Conservation (phyloP, 2,329 filamentous ascomycete genomes). For the Lecanicillium sp. region DNA sequence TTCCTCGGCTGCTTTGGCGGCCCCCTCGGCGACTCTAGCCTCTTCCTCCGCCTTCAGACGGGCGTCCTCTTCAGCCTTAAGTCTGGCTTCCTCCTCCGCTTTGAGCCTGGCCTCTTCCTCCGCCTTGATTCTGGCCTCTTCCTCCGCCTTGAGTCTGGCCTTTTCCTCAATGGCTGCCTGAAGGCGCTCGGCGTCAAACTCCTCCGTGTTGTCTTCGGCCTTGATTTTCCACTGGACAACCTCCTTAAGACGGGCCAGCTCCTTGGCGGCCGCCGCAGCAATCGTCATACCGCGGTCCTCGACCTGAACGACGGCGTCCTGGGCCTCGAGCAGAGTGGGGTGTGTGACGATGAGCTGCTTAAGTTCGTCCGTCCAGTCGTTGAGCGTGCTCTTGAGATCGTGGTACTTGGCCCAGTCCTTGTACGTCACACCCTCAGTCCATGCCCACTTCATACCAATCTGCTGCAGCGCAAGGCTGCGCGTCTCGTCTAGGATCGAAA, state of each 20-base stretch:
- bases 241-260: conserved; percentile 75
- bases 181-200: conserved; percentile 67
- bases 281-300: conserved; percentile 75
- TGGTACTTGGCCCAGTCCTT: conserved; percentile 97
- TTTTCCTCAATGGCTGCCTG: conserved; percentile 38
- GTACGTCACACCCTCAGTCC: conserved; percentile 92
- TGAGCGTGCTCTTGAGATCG: conserved; percentile 73
- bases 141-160: conserved; percentile 36
- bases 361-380: conserved; percentile 79
- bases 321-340: conserved; percentile 61
- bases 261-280: conserved; percentile 71
- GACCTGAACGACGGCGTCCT: conserved; percentile 60
- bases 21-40: conserved; percentile 17
- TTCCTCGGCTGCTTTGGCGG: conserved; percentile 12
- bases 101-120: conserved; percentile 16
- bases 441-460: conserved; percentile 91
- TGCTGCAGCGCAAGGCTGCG: conserved; percentile 81
- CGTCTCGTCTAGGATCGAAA: conserved; percentile 76
- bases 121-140: conserved; percentile 25
- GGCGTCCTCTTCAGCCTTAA: conserved; percentile 17
- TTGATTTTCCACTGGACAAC: conserved; percentile 79
- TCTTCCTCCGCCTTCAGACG: conserved; percentile 22
- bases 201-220: conserved; percentile 65
- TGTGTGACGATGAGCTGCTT: conserved; percentile 70
- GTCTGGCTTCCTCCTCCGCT: conserved; percentile 19